These are phyloP conservation scores for Usnea hakonensis DNA, from an alignment of 495 filamentous ascomycete genomes.

Conservation along the genomic window DNA sequence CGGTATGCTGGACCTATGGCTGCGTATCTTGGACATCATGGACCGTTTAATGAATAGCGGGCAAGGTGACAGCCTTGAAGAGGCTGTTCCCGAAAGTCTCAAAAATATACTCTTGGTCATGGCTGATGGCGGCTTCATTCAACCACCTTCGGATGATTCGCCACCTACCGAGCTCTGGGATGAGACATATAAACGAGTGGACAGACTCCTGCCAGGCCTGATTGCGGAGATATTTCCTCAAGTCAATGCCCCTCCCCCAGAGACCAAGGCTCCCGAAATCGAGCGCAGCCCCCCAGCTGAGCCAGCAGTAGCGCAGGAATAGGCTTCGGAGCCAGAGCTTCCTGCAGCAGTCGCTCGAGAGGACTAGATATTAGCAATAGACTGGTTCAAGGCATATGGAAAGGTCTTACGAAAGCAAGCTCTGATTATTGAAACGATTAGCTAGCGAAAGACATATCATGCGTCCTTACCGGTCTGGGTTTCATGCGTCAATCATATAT, in stretches of 20 bases:
- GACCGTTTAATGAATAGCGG: conserved; percentile 95
- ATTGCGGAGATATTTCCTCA: conserved; percentile 44
- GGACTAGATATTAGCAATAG: background rate
- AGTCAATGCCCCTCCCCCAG: background rate
- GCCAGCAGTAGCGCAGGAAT: background rate
- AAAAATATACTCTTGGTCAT: conserved; percentile 98
- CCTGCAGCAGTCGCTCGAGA: background rate
- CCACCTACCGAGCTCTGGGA: conserved; percentile 45
- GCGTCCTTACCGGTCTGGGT: background rate
- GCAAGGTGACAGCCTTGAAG: conserved; percentile 83
- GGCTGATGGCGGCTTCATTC: conserved; percentile 79
- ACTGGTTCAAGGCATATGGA: background rate
- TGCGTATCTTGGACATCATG: conserved; percentile 88
- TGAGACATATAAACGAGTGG: conserved; percentile 77
- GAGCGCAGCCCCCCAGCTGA: background rate
- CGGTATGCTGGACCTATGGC: conserved; percentile 90
- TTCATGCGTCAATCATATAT: background rate
- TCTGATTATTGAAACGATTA: background rate
- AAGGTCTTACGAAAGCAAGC: background rate
- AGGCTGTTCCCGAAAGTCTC: conserved; percentile 89
- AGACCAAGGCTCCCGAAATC: background rate
- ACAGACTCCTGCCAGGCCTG: conserved; percentile 80
- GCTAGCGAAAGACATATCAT: background rate
- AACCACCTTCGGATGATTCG: conserved; percentile 57
- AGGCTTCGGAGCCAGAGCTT: background rate